Conservation (phyloP, 1,284 basidiomycete genomes). For the Polyporus tsugae region DNA sequence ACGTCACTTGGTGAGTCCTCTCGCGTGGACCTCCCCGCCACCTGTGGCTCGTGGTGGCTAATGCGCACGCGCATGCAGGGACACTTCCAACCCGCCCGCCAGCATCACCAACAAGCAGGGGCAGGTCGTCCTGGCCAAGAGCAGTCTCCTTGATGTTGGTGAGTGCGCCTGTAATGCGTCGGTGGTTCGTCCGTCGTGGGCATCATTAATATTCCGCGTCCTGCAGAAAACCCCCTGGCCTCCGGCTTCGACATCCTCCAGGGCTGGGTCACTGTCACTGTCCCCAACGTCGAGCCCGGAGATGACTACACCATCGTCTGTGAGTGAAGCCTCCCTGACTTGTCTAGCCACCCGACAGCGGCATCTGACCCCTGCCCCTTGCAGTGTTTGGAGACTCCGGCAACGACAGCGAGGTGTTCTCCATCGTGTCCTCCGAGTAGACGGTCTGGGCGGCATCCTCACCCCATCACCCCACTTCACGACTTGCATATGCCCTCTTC, state of each 20-base stretch:
- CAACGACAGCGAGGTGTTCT: conserved; percentile 44
- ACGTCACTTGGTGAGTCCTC: conserved; percentile 53
- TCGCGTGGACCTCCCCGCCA: not conserved
- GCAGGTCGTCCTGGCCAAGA: conserved; percentile 49
- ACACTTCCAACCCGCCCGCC: conserved; percentile 48
- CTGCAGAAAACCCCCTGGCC: conserved; percentile 44
- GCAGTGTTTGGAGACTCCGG: conserved; percentile 48
- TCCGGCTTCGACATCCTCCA: conserved; percentile 49
- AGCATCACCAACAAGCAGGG: conserved; percentile 58
- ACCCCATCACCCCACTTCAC: conserved; percentile 9
- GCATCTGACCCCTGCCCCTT: not conserved
- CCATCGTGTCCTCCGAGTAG: conserved; percentile 29
- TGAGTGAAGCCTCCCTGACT: conserved; percentile 32
- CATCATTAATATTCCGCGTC: not conserved
- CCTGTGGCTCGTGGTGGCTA: conserved; percentile 1
- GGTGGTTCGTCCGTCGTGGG: not conserved
- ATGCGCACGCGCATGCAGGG: conserved; percentile 40
- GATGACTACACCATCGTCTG: conserved; percentile 42
- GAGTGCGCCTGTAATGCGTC: conserved; percentile 14
- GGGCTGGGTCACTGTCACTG: conserved; percentile 47
- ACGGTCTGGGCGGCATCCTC: not conserved
- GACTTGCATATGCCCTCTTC: conserved; percentile 21
- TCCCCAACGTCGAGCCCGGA: conserved; percentile 38
- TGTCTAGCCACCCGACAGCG: too few relatives aligned
- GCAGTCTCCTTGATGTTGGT: conserved; percentile 44